Conservation (phyloP, 345 rosid genomes). For the Ceriops zippeliana region DNA sequence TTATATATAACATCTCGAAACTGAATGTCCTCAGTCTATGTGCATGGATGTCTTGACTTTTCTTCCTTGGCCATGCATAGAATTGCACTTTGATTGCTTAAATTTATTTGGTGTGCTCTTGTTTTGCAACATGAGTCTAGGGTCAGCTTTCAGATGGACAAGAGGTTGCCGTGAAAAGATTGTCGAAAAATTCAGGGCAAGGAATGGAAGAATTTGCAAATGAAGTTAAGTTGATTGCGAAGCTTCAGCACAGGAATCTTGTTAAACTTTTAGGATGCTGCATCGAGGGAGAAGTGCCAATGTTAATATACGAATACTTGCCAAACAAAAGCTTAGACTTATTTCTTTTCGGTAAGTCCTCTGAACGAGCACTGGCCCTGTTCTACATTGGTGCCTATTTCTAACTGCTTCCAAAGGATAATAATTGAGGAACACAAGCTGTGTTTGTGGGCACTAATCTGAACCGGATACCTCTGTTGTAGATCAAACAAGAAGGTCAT, state of each 20-base stretch:
- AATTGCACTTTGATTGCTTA: background rate
- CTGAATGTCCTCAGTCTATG: background rate
- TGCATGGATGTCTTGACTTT: background rate
- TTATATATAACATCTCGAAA: background rate
- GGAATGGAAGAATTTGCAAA: slow-evolving; percentile 64
- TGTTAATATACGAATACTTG: slow-evolving; percentile 76
- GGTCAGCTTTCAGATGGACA: slow-evolving; percentile 31
- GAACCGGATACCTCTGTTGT: background rate
- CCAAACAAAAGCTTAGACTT: slow-evolving; percentile 70
- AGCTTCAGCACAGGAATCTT: slow-evolving; percentile 70
- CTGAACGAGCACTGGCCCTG: background rate
- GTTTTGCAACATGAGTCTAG: background rate
- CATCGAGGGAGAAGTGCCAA: slow-evolving; percentile 53
- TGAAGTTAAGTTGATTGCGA: slow-evolving; percentile 59
- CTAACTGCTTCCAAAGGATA: background rate
- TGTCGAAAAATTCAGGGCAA: slow-evolving; percentile 56
- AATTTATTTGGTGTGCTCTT: background rate
- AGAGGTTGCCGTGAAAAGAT: slow-evolving; percentile 72
- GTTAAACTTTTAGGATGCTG: slow-evolving; percentile 65
- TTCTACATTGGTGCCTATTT: background rate
- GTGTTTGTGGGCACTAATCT: background rate
- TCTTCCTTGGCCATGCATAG: background rate
- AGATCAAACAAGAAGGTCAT: slow-evolving; percentile 38
- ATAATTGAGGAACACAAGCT: background rate
- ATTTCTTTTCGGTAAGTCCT: slow-evolving; percentile 57